These are phyloP conservation scores for Limnomonas spitsbergensis DNA, from an alignment of 139 green algal species.

Conservation along the genomic window DNA sequence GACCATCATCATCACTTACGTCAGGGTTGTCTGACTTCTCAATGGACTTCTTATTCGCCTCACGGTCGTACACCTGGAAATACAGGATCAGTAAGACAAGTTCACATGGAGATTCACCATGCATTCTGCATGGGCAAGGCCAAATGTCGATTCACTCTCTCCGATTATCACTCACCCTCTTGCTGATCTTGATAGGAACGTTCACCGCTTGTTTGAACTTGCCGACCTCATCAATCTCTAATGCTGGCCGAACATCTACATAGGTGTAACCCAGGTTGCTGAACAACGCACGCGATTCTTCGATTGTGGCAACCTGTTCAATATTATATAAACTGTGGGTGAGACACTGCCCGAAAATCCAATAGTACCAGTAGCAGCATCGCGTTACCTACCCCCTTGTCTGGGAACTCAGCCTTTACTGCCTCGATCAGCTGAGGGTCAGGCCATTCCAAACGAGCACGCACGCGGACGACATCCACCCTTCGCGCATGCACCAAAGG, in stretches of 20 bases:
- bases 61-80: constrained; percentile 4
- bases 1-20: too few relatives aligned
- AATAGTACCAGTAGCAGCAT: neutral
- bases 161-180: too few relatives aligned
- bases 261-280: constrained; percentile 58
- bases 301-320: constrained; percentile 6
- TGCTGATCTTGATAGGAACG: constrained; percentile 1
- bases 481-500: too few relatives aligned
- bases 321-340: neutral
- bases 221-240: constrained; percentile 71
- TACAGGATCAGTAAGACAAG: too few relatives aligned
- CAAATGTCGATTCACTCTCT: too few relatives aligned
- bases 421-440: constrained; percentile 7
- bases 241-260: constrained; percentile 69
- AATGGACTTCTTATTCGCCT: constrained; percentile 4
- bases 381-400: constrained; percentile 9
- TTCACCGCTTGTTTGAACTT: constrained; percentile 34
- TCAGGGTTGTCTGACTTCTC: constrained; percentile 3
- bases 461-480: too few relatives aligned
- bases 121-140: too few relatives aligned
- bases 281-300: neutral
- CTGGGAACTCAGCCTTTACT: constrained; percentile 14
- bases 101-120: too few relatives aligned
- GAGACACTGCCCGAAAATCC: neutral
- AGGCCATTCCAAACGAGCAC: constrained; percentile 6